Evolutionary conservation across 2,329 filamentous ascomycete genomes (phyloP).

Genomic region (Phyllosticta ampelicida): DNA sequence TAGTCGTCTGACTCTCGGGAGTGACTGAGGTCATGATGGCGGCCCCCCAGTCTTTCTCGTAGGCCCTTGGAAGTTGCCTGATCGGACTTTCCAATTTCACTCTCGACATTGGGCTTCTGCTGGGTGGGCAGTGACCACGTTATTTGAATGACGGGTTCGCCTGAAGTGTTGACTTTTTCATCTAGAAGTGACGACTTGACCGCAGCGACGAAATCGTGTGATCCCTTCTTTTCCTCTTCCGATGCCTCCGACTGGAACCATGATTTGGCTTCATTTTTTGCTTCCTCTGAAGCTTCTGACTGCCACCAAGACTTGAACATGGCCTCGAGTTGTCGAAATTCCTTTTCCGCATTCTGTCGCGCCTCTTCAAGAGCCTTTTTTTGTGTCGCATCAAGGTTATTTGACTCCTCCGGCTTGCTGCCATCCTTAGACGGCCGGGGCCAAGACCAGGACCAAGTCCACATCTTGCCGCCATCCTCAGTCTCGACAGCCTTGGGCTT

Average conservation of each 20-base stretch:
- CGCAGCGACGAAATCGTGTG: too few species aligned
- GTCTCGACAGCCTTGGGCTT: conserved; percentile 9
- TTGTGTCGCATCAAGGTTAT: not conserved
- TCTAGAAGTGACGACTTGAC: not conserved
- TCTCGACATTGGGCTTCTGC: not conserved
- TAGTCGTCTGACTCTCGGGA: not conserved
- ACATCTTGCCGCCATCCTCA: conserved; percentile 7
- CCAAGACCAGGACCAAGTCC: conserved; percentile 5
- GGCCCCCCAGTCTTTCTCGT: not conserved
- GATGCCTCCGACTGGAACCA: too few species aligned
- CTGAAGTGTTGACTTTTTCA: not conserved
- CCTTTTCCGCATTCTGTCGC: conserved; percentile 2
- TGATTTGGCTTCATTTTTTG: not conserved
- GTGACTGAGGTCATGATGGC: not conserved
- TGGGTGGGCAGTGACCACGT: not conserved
- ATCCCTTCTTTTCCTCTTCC: too few species aligned
- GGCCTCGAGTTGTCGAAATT: not conserved
- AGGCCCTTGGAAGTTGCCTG: not conserved
- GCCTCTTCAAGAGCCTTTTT: conserved; percentile 1
- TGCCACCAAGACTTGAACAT: conserved; percentile 1
- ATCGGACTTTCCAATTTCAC: not conserved
- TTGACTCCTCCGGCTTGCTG: not conserved
- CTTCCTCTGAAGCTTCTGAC: not conserved
- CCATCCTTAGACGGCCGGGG: conserved; percentile 5
- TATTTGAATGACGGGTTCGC: not conserved